Base-by-base conservation (phyloP, 805 yeast species). In the Jamesozyma lodderae region DNA sequence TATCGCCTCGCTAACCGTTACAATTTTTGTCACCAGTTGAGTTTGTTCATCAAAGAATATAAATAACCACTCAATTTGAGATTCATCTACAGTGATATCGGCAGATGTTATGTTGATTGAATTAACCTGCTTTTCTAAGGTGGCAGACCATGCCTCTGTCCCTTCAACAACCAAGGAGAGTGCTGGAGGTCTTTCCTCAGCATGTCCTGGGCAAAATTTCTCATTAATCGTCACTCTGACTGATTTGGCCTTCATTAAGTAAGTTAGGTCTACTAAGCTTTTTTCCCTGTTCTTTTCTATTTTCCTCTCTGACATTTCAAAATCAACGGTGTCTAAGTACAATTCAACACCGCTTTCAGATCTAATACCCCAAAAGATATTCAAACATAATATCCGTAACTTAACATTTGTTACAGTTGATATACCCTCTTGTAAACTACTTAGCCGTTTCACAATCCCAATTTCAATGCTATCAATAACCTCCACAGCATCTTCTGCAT, bases 391-490 rank as follows among this genome's bases (percentile, higher is more conserved):
- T n/a, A 53, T 31, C 14, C 47, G 38, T 4, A 55, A 5, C 24
- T 47, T 51, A 2, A 48, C 15, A 27, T 49, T 52, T 2, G 42
- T 33, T 2, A 42, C 29, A 6, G 43, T 32, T 6, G 47, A 32
- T 1, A 37, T 31, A 5, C 51, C 49, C 22, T 43, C 45, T 28
- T 46, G 40, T 5, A 44, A 22, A 75, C 41, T 5, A 19, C 64
- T 59, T 19, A 83, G 55, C 7, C 63, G 59, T 24, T 59, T 56
- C 10, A 83, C 66, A 2, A 81, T 72, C 8, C 74, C 73, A 14
- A 73, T 55, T 42, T 88, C 94, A 13, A 86, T 59, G 14, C 56
- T 55, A 55, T 88, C 96, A 48, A 87, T 61, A 4, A 76, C 64
- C 10, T 68, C 64, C 8, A 68, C 69, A 24, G 77, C 52, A 2